phyloP scores from a whole-genome alignment of 148 eudicot genomes.

The Mesembryanthemum crystallinum region DNA sequence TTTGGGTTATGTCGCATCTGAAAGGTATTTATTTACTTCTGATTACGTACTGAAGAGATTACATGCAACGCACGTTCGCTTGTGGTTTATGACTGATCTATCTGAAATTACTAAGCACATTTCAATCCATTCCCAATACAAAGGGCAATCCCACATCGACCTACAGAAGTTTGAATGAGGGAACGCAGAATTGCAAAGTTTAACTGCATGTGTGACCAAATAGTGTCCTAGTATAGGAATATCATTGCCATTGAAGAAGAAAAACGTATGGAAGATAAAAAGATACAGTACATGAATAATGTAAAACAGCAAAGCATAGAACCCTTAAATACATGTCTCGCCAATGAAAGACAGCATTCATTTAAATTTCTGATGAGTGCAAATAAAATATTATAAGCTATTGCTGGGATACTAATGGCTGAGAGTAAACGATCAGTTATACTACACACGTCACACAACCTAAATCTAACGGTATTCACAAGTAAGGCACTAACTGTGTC shows the following conservation, averaged over 20 bases:
- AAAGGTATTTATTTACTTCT: too few relatives aligned
- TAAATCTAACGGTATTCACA: background rate
- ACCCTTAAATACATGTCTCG: background rate
- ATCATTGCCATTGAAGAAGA: background rate
- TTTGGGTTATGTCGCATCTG: too few relatives aligned
- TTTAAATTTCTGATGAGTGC: background rate
- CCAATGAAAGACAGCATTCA: background rate
- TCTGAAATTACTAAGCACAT: background rate
- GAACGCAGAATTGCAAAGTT: background rate
- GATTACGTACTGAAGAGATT: background rate
- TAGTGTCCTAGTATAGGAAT: background rate
- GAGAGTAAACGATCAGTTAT: background rate
- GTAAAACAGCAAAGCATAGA: background rate
- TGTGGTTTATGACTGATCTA: background rate
- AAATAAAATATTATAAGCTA: background rate
- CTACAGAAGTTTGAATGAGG: background rate
- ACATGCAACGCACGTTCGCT: background rate
- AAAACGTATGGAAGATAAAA: background rate
- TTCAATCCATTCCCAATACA: background rate
- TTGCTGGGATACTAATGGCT: background rate
- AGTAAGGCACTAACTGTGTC: slow-evolving; percentile 28
- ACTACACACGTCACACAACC: background rate
- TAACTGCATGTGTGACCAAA: background rate
- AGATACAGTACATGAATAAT: background rate
- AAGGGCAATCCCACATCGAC: background rate